phyloP scores from a whole-genome alignment of 768 basidiomycete genomes.

The Nidularia sp. region DNA sequence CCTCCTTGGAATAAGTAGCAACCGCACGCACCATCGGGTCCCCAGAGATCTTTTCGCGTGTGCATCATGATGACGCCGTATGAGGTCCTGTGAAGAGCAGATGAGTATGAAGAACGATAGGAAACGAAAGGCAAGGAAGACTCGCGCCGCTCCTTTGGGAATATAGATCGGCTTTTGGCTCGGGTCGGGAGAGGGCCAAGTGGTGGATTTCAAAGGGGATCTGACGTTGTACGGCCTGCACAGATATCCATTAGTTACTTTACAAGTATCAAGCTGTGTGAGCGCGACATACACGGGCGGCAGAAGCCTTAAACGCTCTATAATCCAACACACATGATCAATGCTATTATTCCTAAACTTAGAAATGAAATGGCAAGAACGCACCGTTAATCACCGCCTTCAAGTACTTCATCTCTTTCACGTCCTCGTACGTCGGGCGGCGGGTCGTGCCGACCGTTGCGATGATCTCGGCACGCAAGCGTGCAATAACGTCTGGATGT shows the following conservation, averaged over 20 bases:
- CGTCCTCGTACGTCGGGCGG: slow-evolving; percentile 34
- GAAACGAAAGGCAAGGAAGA: not conserved
- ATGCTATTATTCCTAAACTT: not conserved
- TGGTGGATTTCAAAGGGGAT: slow-evolving; percentile 1
- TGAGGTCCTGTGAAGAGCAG: slow-evolving; percentile 8
- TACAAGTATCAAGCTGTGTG: not conserved
- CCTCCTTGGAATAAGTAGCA: not conserved
- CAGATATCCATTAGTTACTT: not conserved
- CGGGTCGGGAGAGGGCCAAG: slow-evolving; percentile 2
- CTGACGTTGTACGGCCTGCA: not conserved
- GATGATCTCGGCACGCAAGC: slow-evolving; percentile 39
- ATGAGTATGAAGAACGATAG: not conserved
- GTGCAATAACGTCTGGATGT: slow-evolving; percentile 34
- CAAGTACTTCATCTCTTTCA: slow-evolving; percentile 38
- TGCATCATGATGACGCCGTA: slow-evolving; percentile 40
- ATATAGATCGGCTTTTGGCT: slow-evolving; percentile 4
- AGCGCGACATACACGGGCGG: slow-evolving; percentile 20
- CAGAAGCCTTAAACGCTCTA: slow-evolving; percentile 31
- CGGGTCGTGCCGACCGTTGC: slow-evolving; percentile 25
- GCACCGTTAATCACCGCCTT: slow-evolving; percentile 40
- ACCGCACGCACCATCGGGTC: slow-evolving; percentile 32
- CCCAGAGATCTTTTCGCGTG: slow-evolving; percentile 39
- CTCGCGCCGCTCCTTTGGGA: slow-evolving; percentile 2
- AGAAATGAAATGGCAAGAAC: slow-evolving; percentile 1
- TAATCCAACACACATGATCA: not conserved